Evolutionary conservation across 768 basidiomycete species (phyloP).

Genomic region (Boletus sp.): DNA sequence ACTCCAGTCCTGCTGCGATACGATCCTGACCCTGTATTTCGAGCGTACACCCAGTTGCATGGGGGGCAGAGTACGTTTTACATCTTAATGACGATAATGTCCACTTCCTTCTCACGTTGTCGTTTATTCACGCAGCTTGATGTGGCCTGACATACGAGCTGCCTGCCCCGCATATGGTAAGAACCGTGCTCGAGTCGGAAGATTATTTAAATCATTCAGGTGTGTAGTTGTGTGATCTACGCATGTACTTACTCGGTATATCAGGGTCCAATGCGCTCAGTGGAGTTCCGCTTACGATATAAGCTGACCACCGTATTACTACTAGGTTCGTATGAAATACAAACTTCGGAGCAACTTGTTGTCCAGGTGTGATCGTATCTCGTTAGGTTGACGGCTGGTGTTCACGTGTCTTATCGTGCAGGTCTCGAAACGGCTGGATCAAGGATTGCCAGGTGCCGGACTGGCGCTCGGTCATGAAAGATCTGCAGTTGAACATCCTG

Average conservation of each 20-base stretch:
- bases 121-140: conserved; percentile 22
- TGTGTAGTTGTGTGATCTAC: conserved; percentile 13
- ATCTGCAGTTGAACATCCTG: conserved; percentile 26
- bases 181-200: conserved; percentile 22
- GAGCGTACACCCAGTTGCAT: conserved; percentile 29
- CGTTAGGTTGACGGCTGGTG: conserved; percentile 19
- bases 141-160: conserved; percentile 33
- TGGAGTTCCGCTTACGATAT: conserved; percentile 11
- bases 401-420: conserved; percentile 20
- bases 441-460: conserved; percentile 29
- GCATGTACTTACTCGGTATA: conserved; percentile 3
- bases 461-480: conserved; percentile 37
- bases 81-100: conserved; percentile 6
- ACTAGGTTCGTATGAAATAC: conserved; percentile 37
- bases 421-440: conserved; percentile 37
- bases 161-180: conserved; percentile 26
- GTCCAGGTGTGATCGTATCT: conserved; percentile 26
- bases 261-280: conserved; percentile 25
- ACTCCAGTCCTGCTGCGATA: conserved; percentile 28
- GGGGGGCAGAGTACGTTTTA: conserved; percentile 32
- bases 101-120: conserved; percentile 7
- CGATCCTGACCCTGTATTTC: conserved; percentile 28
- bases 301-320: conserved; percentile 18
- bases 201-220: conserved; percentile 32
- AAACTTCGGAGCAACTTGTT: conserved; percentile 35